Evolutionary conservation across 768 basidiomycete species (phyloP), one percentile per base, ranked within the genome.

Genomic region (Boletus barrowsii): DNA sequence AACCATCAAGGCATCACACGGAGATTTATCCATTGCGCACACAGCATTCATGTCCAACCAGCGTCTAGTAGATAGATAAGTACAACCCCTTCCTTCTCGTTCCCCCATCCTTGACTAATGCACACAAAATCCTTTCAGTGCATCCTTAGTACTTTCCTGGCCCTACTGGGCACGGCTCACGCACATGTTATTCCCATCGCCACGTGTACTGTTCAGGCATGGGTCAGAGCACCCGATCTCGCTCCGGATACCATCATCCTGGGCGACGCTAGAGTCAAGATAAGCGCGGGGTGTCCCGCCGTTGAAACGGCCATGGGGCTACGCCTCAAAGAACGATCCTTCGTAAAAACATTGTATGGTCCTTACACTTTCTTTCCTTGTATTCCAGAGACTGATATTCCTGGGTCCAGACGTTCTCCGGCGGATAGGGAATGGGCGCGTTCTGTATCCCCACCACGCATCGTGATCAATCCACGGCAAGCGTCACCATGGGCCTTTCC

Each of bases 151-250:
- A n/a, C 41, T 35, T 40, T 52, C 35, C 29, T 62, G 0, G 42
- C 45, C 10, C 10, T 62, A 4, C 14, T 53, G 13, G 49, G 49
- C 10, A 24, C 17, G n/a, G 44, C 20, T 22, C 40, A 51, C 8
- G 42, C 51, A 18, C 8, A 10, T 3, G 4, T 9, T 32, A 4
- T 26, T 10, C 24, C 51, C 24, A 4, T 3, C n/a, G 18, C 45
- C 4, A 42, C 48, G 18, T 62, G 61, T 37, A 56, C 20, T 9
- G 17, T n/a, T 39, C 40, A 29, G 2, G 62, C 54, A 20, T 62
- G 54, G 62, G 62, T 63, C n/a, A 57, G 58, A 50, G 61, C 57
- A 24, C 55, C 62, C 6, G 62, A 63, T 36, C 62, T 63, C 36
- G 33, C 37, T 29, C 62, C 62, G 10, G 47, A 39, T 1, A 24